Conservation (phyloP, 352 stramenopile genomes). For the Globisporangium orthogonon region DNA sequence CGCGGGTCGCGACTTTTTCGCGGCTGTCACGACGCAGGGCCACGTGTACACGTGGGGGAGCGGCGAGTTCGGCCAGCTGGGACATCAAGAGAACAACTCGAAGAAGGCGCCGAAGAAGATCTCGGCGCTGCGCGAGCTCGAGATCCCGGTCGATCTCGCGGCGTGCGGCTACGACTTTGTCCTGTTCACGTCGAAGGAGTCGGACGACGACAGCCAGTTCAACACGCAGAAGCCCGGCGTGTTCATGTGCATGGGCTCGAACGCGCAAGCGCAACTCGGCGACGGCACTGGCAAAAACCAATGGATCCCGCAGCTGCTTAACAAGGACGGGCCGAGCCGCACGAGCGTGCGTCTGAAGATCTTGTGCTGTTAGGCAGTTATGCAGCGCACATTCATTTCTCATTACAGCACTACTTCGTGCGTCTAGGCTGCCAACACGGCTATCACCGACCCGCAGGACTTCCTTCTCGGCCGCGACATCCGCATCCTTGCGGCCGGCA, state of each 20-base stretch:
- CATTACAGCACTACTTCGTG: too few species aligned
- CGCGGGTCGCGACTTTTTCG: constrained; percentile 52
- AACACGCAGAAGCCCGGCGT: constrained; percentile 70
- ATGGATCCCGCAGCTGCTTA: constrained; percentile 74
- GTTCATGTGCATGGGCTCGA: constrained; percentile 78
- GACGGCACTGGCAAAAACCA: constrained; percentile 74
- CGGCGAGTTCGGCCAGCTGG: constrained; percentile 66
- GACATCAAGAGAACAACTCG: constrained; percentile 83
- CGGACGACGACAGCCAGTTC: constrained; percentile 66
- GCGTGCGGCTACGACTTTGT: constrained; percentile 63
- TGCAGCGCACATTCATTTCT: too few species aligned
- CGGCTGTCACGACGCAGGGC: constrained; percentile 47
- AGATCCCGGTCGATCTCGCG: constrained; percentile 58
- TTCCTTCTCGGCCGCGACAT: constrained; percentile 75
- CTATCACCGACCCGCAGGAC: constrained; percentile 60
- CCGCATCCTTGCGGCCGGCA: constrained; percentile 44
- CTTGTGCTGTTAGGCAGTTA: too few species aligned
- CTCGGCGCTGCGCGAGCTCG: constrained; percentile 69
- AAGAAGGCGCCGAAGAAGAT: constrained; percentile 86
- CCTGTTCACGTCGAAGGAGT: constrained; percentile 61
- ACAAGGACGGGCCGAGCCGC: constrained; percentile 52
- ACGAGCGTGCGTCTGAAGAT: too few species aligned
- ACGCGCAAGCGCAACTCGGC: constrained; percentile 58
- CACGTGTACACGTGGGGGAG: constrained; percentile 81
- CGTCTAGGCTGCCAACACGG: constrained; percentile 29